phyloP scores from a whole-genome alignment of 176 grass and related monocot species.

The Oryza meridionalis region DNA sequence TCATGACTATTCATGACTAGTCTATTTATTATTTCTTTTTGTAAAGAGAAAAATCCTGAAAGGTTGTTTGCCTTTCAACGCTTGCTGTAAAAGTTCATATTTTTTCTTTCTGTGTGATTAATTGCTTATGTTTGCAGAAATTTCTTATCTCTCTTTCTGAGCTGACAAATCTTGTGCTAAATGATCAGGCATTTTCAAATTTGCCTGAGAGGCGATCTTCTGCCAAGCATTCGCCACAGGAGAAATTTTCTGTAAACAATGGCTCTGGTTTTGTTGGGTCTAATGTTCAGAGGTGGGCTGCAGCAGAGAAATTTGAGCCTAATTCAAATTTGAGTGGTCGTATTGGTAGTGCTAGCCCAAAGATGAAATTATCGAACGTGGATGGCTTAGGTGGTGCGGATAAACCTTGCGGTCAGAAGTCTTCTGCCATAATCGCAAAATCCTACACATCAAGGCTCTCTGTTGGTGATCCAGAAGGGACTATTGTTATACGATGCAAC shows the following conservation, averaged over 20 bases:
- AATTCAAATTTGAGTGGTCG: constrained; percentile 35
- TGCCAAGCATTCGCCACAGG: constrained; percentile 33
- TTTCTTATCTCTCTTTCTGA: neutral
- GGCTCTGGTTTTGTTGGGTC: constrained; percentile 34
- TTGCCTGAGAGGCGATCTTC: constrained; percentile 39
- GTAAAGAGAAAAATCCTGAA: neutral
- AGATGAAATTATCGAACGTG: constrained; percentile 28
- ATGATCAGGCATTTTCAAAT: constrained; percentile 32
- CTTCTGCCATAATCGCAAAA: constrained; percentile 39
- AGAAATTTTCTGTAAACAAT: constrained; percentile 42
- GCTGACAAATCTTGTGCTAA: constrained; percentile 27
- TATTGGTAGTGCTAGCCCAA: constrained; percentile 23
- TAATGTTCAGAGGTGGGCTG: constrained; percentile 57
- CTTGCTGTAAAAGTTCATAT: neutral
- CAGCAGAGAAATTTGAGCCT: constrained; percentile 57
- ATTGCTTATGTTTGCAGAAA: neutral
- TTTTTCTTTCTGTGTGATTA: neutral
- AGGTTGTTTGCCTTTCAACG: neutral
- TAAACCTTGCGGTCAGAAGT: constrained; percentile 39
- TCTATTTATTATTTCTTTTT: neutral
- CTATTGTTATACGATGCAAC: constrained; percentile 54
- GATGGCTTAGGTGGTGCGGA: constrained; percentile 2
- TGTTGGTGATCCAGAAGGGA: constrained; percentile 45
- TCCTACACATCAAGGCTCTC: constrained; percentile 56
- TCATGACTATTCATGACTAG: neutral